These are phyloP conservation scores for Magnusiomyces magnusii DNA, from an alignment of 1,139 yeast species.

Conservation along the genomic window DNA sequence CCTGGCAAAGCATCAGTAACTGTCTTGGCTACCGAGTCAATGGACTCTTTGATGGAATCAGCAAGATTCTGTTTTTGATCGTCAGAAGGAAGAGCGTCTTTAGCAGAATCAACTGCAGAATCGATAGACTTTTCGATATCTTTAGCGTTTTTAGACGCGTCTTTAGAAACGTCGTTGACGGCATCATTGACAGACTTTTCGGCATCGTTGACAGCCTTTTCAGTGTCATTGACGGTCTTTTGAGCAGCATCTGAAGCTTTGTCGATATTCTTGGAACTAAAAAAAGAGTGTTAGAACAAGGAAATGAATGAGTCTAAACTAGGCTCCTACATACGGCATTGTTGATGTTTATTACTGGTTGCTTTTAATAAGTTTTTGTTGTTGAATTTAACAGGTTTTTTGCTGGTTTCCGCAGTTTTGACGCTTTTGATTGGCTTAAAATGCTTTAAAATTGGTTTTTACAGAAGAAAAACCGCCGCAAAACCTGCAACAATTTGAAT, in stretches of 20 bases:
- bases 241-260: not conserved
- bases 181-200: slow-evolving; percentile 11
- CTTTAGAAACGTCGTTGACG: too few species aligned
- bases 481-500: too few species aligned
- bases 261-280: not conserved
- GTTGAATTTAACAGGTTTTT: too few species aligned
- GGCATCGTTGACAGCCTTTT: not conserved
- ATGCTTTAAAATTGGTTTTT: too few species aligned
- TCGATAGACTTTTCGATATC: not conserved
- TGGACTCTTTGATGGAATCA: not conserved
- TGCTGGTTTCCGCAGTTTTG: too few species aligned
- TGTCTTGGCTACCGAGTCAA: not conserved
- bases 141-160: slow-evolving; percentile 7
- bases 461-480: too few species aligned
- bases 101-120: not conserved
- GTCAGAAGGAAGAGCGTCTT: not conserved
- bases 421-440: too few species aligned
- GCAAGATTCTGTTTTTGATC: not conserved
- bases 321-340: too few species aligned
- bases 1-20: not conserved
- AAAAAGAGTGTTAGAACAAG: not conserved
- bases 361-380: too few species aligned
- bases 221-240: not conserved
- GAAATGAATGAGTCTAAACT: too few species aligned
- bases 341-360: too few species aligned